Base-by-base conservation (phyloP, 108 stramenopile species). In the Parietichytrium sp. region DNA sequence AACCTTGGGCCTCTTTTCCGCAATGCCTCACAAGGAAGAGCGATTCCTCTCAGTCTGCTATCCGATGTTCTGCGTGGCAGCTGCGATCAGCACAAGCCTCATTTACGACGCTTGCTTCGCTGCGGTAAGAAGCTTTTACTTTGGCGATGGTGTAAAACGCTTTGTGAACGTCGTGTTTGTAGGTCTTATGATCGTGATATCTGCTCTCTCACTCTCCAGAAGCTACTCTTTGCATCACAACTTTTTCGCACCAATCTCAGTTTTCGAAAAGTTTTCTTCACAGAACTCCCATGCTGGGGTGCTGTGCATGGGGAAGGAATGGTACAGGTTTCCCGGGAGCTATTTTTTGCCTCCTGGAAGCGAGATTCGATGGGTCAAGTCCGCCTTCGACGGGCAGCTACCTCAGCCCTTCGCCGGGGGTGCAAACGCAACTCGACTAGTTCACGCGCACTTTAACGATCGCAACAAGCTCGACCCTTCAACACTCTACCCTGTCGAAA, bases 11-110 rank as follows among this genome's bases (percentile, higher is more conserved):
- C 82, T 97, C 15, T 90, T 98, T 26, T 81, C 90, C 49, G 85
- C 92, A 36, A 87, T 96, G 52, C 95, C 98, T 2, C 97, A 98
- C 90, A 98, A 98, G 85, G 97, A 98, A 54, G 97, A 98, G 85
- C 83, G 90, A 4, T 98, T 98, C 81, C 86, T 99, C 25, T 97
- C 91, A 83, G 95, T 96, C 1, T 87, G 91, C 26, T 98, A 96
- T 82, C 95, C 94, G 4, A 82, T 91, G 45, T 38, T 91, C 3
- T 55, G 54, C 49, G 36, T 89, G 3, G 79, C 80, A 16, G 91
- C 88, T 4, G 90, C 86, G 13, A 45, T 82, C 15, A 47, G 83
- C 26, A 54, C 80, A 18, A 55, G 31, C 49, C 27, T 80, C 30
- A 50, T 77, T 3, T 50, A 80, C 84, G 54, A 79, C 23, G 31